Conservation (phyloP, 352 stramenopile species). For the Pythium volutum region DNA sequence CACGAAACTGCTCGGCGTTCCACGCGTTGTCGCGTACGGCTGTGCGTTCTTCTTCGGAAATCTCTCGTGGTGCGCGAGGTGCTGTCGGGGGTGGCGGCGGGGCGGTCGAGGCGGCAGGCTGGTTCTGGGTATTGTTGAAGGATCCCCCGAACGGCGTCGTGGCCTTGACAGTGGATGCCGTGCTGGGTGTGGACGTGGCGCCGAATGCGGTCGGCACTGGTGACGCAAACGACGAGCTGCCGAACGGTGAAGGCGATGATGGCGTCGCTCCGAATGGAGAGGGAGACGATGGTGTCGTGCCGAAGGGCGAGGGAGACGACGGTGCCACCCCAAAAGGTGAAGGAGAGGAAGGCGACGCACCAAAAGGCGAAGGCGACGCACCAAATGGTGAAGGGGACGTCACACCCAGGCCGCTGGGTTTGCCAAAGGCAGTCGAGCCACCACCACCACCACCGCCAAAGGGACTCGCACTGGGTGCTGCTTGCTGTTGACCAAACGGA, state of each 20-base stretch:
- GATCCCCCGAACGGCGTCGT: slow-evolving; percentile 2
- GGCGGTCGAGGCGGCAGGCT: slow-evolving; percentile 7
- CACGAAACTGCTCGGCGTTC: slow-evolving; percentile 59
- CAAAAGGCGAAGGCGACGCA: slow-evolving; percentile 6
- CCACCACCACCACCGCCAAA: slow-evolving; percentile 11
- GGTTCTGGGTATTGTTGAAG: not conserved
- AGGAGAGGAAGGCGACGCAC: not conserved
- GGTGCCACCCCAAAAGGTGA: slow-evolving; percentile 3
- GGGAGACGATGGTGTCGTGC: not conserved
- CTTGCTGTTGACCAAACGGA: slow-evolving; percentile 10
- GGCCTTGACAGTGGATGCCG: not conserved
- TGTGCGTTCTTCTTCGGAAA: slow-evolving; percentile 23
- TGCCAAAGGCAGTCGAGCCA: slow-evolving; percentile 12
- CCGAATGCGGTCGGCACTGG: too few relatives aligned
- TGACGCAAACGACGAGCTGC: too few relatives aligned
- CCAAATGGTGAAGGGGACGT: slow-evolving; percentile 12
- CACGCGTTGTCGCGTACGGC: slow-evolving; percentile 52
- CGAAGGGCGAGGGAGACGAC: slow-evolving; percentile 6
- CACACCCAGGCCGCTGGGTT: slow-evolving; percentile 5
- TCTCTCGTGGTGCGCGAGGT: slow-evolving; percentile 7
- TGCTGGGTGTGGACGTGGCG: not conserved
- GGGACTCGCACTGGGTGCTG: slow-evolving; percentile 9
- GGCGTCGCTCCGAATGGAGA: not conserved
- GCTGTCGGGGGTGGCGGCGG: not conserved
- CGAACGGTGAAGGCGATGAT: not conserved